Percentiles rank a stretch among this genome's conserved stretches.
These are phyloP conservation scores for Solidago caesia DNA, from an alignment of 129 eudicot species.

Conservation along the genomic window DNA sequence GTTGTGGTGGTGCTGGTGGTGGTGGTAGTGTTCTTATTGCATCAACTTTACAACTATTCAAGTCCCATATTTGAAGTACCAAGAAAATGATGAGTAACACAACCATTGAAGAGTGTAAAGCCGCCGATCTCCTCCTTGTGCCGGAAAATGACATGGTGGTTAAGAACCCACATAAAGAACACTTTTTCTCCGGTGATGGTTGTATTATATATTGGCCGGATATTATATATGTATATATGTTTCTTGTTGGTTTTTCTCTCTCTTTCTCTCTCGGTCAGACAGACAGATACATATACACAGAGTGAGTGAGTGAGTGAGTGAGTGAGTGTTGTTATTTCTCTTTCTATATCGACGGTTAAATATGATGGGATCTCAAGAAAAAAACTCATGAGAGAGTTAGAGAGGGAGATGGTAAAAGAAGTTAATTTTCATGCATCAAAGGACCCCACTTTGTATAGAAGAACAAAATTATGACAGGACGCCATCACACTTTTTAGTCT, in stretches of 20 bases:
- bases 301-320: background rate
- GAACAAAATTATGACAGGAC: constrained; percentile 29
- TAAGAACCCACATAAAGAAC: constrained; percentile 54
- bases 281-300: background rate
- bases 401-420: constrained; percentile 24
- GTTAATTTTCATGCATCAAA: constrained; percentile 28
- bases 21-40: constrained; percentile 46
- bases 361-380: constrained; percentile 40
- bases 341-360: constrained; percentile 39
- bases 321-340: constrained; percentile 7
- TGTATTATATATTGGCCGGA: background rate
- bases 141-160: constrained; percentile 68
- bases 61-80: constrained; percentile 43
- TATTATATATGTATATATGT: too few species aligned
- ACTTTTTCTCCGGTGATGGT: constrained; percentile 25
- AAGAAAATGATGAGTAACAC: constrained; percentile 41
- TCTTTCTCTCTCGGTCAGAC: constrained; percentile 1
- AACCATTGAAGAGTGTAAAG: constrained; percentile 4
- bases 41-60: constrained; percentile 33
- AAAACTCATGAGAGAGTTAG: constrained; percentile 28
- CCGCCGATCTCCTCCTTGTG: constrained; percentile 28
- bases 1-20: constrained; percentile 17
- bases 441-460: constrained; percentile 30
- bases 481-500: constrained; percentile 19
- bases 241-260: background rate